phyloP scores from a whole-genome alignment of 352 stramenopile species.

The Detonula confervacea region DNA sequence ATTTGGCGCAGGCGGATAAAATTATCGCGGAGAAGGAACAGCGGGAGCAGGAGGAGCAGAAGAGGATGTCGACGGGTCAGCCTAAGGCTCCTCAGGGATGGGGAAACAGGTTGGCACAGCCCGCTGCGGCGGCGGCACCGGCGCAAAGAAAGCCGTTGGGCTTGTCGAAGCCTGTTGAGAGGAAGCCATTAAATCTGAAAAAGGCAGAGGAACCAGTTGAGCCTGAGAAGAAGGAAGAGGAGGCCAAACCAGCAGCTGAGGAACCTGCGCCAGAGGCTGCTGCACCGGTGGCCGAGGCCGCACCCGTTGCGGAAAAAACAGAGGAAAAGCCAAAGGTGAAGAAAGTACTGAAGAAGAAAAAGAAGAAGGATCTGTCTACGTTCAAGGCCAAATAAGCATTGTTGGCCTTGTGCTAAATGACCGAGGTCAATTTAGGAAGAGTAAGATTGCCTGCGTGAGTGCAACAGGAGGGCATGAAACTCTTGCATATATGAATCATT shows the following conservation, averaged over 20 bases:
- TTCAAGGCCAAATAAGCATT: slow-evolving; percentile 70
- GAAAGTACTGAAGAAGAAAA: slow-evolving; percentile 82
- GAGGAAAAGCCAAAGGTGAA: slow-evolving; percentile 30
- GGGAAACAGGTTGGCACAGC: slow-evolving; percentile 36
- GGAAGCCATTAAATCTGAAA: slow-evolving; percentile 58
- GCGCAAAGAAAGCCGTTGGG: slow-evolving; percentile 50
- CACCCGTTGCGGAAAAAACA: slow-evolving; percentile 18
- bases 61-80: slow-evolving; percentile 45
- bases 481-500: too few relatives aligned
- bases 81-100: slow-evolving; percentile 44
- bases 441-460: neutral
- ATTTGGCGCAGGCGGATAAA: slow-evolving; percentile 77
- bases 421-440: too few relatives aligned
- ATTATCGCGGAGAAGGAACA: slow-evolving; percentile 81
- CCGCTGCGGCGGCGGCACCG: neutral
- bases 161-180: slow-evolving; percentile 37
- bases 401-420: too few relatives aligned
- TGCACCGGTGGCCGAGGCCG: slow-evolving; percentile 7
- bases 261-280: neutral
- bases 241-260: slow-evolving; percentile 12
- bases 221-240: slow-evolving; percentile 21
- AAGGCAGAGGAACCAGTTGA: slow-evolving; percentile 25
- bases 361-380: slow-evolving; percentile 85
- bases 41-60: slow-evolving; percentile 43
- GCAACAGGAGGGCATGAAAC: neutral